phyloP scores from a whole-genome alignment of 2,329 filamentous ascomycete species.

The Aspergillus viridinutans region DNA sequence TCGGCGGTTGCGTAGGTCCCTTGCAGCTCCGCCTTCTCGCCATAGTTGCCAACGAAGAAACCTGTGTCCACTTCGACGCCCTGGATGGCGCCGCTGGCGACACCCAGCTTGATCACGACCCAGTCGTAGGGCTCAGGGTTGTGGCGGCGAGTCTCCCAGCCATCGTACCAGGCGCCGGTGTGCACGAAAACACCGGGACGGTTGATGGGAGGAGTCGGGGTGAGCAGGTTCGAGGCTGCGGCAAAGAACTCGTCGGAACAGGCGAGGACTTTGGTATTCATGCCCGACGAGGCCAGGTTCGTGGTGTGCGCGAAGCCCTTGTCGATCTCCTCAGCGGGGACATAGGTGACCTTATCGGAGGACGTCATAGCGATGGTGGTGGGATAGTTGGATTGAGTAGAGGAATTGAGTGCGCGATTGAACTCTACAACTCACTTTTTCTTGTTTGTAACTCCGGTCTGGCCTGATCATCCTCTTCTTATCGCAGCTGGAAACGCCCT shows the following conservation, averaged over 20 bases:
- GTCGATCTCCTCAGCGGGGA: conserved; percentile 50
- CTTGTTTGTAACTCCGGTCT: not conserved
- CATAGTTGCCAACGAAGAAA: conserved; percentile 45
- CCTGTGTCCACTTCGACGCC: conserved; percentile 45
- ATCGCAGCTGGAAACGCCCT: not conserved
- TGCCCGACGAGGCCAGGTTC: conserved; percentile 40
- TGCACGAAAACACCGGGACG: conserved; percentile 57
- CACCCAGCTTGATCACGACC: conserved; percentile 57
- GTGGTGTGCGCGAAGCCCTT: conserved; percentile 53
- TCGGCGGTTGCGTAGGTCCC: conserved; percentile 24
- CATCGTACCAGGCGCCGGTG: conserved; percentile 61
- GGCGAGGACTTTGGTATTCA: conserved; percentile 53
- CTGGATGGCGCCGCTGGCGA: conserved; percentile 37
- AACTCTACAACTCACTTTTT: not conserved
- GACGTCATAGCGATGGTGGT: conserved; percentile 1
- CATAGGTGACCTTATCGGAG: conserved; percentile 14
- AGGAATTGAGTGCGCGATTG: not conserved
- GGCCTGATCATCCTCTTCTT: not conserved
- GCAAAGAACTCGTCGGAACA: conserved; percentile 62
- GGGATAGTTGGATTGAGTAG: not conserved
- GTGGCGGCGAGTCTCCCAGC: conserved; percentile 61
- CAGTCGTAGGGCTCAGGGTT: conserved; percentile 57
- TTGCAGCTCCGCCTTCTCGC: conserved; percentile 40
- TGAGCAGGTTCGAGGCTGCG: conserved; percentile 55
- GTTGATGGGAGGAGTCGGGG: conserved; percentile 52